phyloP scores from a whole-genome alignment of 495 filamentous ascomycete genomes.

The Neurospora tetraspora region DNA sequence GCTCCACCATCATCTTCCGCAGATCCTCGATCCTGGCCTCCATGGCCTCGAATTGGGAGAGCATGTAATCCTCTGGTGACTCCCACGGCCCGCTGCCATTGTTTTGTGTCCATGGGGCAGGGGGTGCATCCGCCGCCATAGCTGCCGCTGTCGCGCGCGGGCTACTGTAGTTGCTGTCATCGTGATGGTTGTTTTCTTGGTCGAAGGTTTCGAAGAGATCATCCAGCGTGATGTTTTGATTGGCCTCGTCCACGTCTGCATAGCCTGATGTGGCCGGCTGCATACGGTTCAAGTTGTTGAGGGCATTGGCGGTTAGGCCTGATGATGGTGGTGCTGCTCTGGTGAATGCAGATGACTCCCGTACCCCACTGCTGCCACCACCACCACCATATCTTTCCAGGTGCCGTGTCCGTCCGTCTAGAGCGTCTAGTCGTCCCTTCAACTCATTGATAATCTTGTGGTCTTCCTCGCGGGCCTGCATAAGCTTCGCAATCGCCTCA shows the following conservation, averaged over 20 bases:
- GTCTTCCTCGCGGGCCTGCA: conserved; percentile 14
- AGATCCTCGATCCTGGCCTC: conserved; percentile 37
- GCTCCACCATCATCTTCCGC: conserved; percentile 31
- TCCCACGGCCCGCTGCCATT: neutral
- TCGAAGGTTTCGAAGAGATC: neutral
- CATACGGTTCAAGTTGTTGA: neutral
- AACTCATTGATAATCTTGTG: conserved; percentile 19
- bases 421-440: conserved; percentile 6
- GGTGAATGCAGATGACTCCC: neutral
- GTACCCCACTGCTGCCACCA: neutral
- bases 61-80: conserved; percentile 23
- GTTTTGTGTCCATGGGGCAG: neutral
- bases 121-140: conserved; percentile 5
- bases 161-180: conserved; percentile 4
- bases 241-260: neutral
- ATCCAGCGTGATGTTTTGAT: neutral
- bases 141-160: conserved; percentile 1
- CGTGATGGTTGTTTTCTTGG: conserved; percentile 1
- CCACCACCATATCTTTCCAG: neutral
- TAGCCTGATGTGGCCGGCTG: neutral
- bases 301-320: neutral
- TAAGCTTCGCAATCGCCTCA: conserved; percentile 16
- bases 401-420: conserved; percentile 3
- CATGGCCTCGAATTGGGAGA: conserved; percentile 40
- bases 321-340: neutral